phyloP scores from a whole-genome alignment of 116 monocot genomes.

The Cymodocea nodosa region DNA sequence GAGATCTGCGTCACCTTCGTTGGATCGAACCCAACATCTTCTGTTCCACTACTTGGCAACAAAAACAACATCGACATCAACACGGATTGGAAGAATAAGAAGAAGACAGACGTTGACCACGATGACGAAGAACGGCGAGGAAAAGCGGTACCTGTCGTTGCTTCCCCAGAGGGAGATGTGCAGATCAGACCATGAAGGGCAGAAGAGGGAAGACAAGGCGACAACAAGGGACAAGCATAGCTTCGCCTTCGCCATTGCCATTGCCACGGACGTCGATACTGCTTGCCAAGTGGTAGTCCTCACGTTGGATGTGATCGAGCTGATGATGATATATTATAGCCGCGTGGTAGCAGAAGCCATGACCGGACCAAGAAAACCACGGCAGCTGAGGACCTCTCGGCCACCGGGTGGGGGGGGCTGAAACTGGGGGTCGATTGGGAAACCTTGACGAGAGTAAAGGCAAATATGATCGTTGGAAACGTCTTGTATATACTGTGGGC shows the following conservation, averaged over 20 bases:
- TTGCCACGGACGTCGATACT: background rate
- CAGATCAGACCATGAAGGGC: background rate
- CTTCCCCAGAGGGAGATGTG: constrained; percentile 5
- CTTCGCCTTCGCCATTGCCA: background rate
- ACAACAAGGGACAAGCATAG: background rate
- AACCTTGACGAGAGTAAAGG: too few relatives aligned
- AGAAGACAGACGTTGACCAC: too few relatives aligned
- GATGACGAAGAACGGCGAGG: background rate
- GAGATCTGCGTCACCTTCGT: constrained; percentile 53
- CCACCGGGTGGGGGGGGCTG: too few relatives aligned
- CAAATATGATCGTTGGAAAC: too few relatives aligned
- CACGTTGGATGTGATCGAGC: too few relatives aligned
- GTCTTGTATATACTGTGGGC: too few relatives aligned
- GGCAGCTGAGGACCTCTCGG: too few relatives aligned
- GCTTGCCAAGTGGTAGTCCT: too few relatives aligned
- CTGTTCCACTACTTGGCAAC: background rate
- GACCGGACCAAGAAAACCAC: too few relatives aligned
- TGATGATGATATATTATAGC: too few relatives aligned
- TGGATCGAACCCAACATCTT: constrained; percentile 23
- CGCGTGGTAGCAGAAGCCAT: too few relatives aligned
- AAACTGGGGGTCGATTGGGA: too few relatives aligned
- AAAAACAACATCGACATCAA: background rate
- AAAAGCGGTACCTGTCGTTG: background rate
- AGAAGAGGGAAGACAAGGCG: background rate
- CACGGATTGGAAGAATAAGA: background rate